Conservation (phyloP, 1,284 basidiomycete genomes). For the Malassezia restricta region DNA sequence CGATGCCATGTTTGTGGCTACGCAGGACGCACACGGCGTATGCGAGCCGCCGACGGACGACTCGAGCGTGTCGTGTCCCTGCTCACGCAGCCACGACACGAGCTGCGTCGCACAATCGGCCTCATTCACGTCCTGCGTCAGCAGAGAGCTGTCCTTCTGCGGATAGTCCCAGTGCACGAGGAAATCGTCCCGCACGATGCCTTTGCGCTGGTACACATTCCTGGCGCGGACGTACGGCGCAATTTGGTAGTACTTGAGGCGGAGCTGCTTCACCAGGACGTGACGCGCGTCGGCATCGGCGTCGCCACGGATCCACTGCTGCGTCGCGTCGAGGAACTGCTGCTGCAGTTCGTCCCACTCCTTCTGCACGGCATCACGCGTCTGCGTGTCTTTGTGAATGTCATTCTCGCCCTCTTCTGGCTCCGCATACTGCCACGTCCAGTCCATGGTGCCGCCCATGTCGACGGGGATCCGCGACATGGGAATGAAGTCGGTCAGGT, state of each 20-base stretch:
- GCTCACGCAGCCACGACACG: constrained; percentile 39
- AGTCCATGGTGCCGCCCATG: constrained; percentile 45
- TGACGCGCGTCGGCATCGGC: constrained; percentile 29
- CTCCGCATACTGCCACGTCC: constrained; percentile 46
- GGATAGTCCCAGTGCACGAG: constrained; percentile 40
- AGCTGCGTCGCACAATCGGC: constrained; percentile 38
- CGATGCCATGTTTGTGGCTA: too few species aligned
- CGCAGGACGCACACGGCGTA: constrained; percentile 14
- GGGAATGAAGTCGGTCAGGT: constrained; percentile 36
- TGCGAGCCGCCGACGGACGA: constrained; percentile 31
- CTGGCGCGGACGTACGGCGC: constrained; percentile 33
- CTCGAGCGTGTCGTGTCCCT: constrained; percentile 42
- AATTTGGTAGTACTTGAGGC: constrained; percentile 41
- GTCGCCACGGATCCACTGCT: constrained; percentile 33
- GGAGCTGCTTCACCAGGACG: constrained; percentile 39
- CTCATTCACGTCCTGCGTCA: constrained; percentile 30
- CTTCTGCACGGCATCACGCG: constrained; percentile 27
- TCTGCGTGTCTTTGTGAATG: constrained; percentile 37
- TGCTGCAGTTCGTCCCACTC: constrained; percentile 33
- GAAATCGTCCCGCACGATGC: constrained; percentile 35
- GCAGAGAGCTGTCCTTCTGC: constrained; percentile 27
- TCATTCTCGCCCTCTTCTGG: constrained; percentile 41
- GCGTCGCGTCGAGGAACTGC: constrained; percentile 33
- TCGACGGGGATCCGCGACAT: constrained; percentile 36
- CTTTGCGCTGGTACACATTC: constrained; percentile 40